Evolutionary conservation across 2,329 filamentous ascomycete genomes (phyloP), one percentile per base, ranked within the genome.

Genomic region (Pezicula carpinea): DNA sequence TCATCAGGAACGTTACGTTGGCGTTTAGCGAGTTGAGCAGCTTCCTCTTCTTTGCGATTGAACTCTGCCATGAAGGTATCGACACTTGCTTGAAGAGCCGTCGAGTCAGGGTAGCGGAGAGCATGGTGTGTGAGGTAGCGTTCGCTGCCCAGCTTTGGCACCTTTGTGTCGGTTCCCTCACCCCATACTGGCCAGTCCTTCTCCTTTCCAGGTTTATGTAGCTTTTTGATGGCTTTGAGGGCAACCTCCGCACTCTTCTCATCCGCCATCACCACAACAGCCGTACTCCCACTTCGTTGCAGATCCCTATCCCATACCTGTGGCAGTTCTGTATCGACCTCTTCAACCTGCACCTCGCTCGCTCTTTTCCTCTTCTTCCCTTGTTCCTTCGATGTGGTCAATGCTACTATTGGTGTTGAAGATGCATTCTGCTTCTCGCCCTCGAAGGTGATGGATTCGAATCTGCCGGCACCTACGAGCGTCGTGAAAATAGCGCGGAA

Each of bases 21-120:
- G 46, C 78, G 71, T 69, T 80, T 82, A 63, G 69, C 85, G 62
- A 73, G 76, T 69, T 71, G 83, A 54, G 61, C 76, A 57, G 73
- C 83, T 67, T 74, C 84, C 68, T 66, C 81, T 74, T 78, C 87
- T 69, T 74, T 88, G 70, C 62, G 79, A 70, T 75, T 86, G 70
- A 90, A 97, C n/a, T 82, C 74, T 18, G 79, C 77, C 76, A 97
- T 95, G 72, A 90, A 97, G 31, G 83, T 81, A 61, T 96, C 90
- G 19, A 96, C 85, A 4, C 82, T 78, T 33, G 74, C 70, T 60
- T 95, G 83, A n/a, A 95, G 75, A 17, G 74, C 69, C 11, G 72
- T 68, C 35, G 79, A 79, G 48, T 84, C 73, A 0, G 91, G 89
- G 60, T 87, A 93, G 7, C 78, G 78, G 10, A 92, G 72, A 34